phyloP scores from a whole-genome alignment of 257 asterid genomes.

The Thymus quinquecostatus region DNA sequence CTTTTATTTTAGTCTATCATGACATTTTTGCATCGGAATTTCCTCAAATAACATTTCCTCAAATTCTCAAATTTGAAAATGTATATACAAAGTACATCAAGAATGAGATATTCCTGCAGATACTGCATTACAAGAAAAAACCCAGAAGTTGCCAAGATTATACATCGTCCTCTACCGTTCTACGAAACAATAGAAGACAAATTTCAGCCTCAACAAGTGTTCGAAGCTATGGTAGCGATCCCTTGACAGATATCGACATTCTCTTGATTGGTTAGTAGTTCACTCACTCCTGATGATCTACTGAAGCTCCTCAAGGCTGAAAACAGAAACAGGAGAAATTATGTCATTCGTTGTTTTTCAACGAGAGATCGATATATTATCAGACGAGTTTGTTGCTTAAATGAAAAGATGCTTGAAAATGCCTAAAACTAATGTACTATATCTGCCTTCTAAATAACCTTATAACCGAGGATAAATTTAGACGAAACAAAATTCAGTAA shows the following conservation, averaged over 20 bases:
- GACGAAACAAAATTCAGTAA: neutral
- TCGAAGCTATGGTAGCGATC: neutral
- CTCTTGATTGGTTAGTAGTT: conserved; percentile 3
- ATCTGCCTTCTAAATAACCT: neutral
- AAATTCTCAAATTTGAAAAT: neutral
- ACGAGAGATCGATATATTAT: neutral
- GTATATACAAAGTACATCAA: neutral
- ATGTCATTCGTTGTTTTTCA: neutral
- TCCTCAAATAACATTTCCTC: no score
- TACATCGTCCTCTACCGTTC: neutral
- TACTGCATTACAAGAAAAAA: conserved; percentile 3
- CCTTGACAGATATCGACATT: neutral
- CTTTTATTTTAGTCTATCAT: neutral
- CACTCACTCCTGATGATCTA: conserved; percentile 8
- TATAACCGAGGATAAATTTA: neutral
- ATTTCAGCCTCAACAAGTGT: conserved; percentile 18
- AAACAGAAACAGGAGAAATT: neutral
- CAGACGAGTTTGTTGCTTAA: neutral
- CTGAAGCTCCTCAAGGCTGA: conserved; percentile 37
- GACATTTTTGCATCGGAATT: neutral
- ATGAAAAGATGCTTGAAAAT: no score
- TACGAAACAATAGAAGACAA: neutral
- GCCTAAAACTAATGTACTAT: conserved; percentile 10
- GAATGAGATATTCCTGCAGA: conserved; percentile 2
- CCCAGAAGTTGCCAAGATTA: neutral